Percentiles rank a stretch among this genome's conserved stretches.
Evolutionary conservation across 2,329 filamentous ascomycete genomes (phyloP).

Genomic region (Salinomyces thailandicus): DNA sequence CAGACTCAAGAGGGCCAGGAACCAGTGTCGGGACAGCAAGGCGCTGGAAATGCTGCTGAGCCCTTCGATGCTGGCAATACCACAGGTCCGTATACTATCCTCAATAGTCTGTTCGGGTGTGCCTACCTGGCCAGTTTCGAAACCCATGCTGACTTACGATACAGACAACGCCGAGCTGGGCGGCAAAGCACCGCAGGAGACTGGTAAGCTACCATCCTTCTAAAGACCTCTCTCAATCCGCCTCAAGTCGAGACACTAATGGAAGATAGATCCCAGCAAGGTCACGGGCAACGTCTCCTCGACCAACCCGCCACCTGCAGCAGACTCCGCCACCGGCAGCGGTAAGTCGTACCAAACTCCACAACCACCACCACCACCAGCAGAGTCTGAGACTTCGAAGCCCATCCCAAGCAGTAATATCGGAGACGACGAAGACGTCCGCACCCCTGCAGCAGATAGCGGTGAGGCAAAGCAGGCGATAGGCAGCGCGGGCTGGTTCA

Average conservation of each 20-base stretch:
- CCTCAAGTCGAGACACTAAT: not conserved
- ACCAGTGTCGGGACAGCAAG: constrained; percentile 60
- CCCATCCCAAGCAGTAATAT: no score
- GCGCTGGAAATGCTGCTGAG: constrained; percentile 56
- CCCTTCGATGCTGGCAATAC: constrained; percentile 72
- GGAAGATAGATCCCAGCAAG: constrained; percentile 4
- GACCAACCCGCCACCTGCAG: not conserved
- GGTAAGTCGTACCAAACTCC: constrained; percentile 7
- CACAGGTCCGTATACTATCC: no score
- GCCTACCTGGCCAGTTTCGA: no score
- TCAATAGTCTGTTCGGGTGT: no score
- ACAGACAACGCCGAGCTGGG: constrained; percentile 8
- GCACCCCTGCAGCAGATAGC: constrained; percentile 4
- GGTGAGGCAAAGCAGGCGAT: constrained; percentile 5
- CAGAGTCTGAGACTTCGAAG: not conserved
- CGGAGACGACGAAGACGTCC: no score
- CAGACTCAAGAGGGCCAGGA: constrained; percentile 39
- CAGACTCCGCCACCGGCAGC: constrained; percentile 5
- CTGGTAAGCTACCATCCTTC: constrained; percentile 9
- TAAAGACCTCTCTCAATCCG: no score
- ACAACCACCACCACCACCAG: not conserved
- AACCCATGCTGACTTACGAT: no score
- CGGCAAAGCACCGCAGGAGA: constrained; percentile 12
- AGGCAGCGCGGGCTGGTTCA: constrained; percentile 15
- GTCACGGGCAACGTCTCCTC: not conserved